Conservation (phyloP, 345 rosid genomes). For the Gossypium raimondii region DNA sequence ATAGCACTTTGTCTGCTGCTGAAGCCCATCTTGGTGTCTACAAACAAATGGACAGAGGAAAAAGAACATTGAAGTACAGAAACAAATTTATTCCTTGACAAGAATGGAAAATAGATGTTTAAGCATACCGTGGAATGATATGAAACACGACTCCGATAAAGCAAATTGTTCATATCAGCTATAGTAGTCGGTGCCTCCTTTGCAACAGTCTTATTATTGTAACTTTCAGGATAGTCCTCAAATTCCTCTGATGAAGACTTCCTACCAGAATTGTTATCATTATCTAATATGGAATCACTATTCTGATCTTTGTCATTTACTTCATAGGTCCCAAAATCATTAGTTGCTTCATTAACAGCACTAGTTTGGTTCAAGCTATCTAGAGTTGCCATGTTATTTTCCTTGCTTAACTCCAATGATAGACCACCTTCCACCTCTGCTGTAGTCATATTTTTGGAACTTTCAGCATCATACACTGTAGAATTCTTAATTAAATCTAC, state of each 20-base stretch:
- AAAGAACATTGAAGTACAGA: conserved; percentile 3
- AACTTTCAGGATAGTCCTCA: conserved; percentile 11
- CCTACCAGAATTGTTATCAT: conserved; percentile 10
- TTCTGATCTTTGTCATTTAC: conserved; percentile 23
- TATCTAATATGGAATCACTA: conserved; percentile 20
- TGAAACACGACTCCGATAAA: conserved; percentile 49
- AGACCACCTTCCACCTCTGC: conserved; percentile 19
- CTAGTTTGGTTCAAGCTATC: conserved; percentile 27
- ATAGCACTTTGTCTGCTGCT: conserved; percentile 50
- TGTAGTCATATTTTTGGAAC: conserved; percentile 17
- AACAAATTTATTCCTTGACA: neutral
- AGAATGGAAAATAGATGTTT: conserved; percentile 12
- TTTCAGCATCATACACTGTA: neutral
- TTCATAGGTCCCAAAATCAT: conserved; percentile 14
- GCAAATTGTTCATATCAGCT: conserved; percentile 61
- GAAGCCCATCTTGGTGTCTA: conserved; percentile 64
- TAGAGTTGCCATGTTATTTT: conserved; percentile 15
- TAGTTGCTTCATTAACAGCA: conserved; percentile 22
- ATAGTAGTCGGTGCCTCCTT: conserved; percentile 44
- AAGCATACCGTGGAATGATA: conserved; percentile 45
- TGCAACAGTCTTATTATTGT: conserved; percentile 16
- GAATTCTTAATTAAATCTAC: conserved; percentile 17
- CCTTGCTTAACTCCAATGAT: conserved; percentile 17
- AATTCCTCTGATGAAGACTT: conserved; percentile 20
- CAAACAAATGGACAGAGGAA: conserved; percentile 21